Evolutionary conservation across 768 basidiomycete genomes (phyloP).

Genomic region (Lactarius pseudohatsudake): DNA sequence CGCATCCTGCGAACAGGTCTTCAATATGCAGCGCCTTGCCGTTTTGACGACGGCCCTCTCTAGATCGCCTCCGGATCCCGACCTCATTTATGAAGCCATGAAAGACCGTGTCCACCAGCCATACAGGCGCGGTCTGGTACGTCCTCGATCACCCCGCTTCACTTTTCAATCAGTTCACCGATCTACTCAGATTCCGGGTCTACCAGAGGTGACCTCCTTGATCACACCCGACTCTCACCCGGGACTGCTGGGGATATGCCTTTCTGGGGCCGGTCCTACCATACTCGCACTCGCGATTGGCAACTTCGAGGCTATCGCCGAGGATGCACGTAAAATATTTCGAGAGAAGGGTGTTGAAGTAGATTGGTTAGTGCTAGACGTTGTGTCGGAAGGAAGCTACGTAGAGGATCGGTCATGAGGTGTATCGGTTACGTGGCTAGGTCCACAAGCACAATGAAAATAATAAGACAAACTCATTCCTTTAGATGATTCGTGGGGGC

Average conservation of each 20-base stretch:
- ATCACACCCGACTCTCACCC: conserved; percentile 90
- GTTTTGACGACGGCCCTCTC: conserved; percentile 94
- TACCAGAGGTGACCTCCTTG: conserved; percentile 85
- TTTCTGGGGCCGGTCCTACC: conserved; percentile 97
- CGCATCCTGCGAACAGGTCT: conserved; percentile 60
- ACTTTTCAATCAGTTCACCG: not conserved
- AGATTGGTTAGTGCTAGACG: conserved; percentile 84
- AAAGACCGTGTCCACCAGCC: conserved; percentile 98
- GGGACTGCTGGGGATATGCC: conserved; percentile 94
- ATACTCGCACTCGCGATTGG: conserved; percentile 91
- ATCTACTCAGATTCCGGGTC: conserved; percentile 79
- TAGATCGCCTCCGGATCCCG: conserved; percentile 88
- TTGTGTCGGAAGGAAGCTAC: conserved; percentile 48
- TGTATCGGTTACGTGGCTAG: conserved; percentile 6
- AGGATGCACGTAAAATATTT: conserved; percentile 78
- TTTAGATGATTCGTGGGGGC: not conserved
- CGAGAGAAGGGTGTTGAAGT: conserved; percentile 69
- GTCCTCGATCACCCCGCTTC: conserved; percentile 34
- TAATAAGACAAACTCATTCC: not conserved
- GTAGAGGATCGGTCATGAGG: conserved; percentile 26
- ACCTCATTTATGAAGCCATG: conserved; percentile 99
- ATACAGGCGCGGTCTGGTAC: conserved; percentile 82
- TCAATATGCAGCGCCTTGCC: conserved; percentile 94
- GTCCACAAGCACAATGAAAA: not conserved
- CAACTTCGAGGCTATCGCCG: conserved; percentile 82